These are phyloP conservation scores for Phyllosticta citriasiana DNA, from an alignment of 2,329 filamentous ascomycete genomes.

Conservation along the genomic window DNA sequence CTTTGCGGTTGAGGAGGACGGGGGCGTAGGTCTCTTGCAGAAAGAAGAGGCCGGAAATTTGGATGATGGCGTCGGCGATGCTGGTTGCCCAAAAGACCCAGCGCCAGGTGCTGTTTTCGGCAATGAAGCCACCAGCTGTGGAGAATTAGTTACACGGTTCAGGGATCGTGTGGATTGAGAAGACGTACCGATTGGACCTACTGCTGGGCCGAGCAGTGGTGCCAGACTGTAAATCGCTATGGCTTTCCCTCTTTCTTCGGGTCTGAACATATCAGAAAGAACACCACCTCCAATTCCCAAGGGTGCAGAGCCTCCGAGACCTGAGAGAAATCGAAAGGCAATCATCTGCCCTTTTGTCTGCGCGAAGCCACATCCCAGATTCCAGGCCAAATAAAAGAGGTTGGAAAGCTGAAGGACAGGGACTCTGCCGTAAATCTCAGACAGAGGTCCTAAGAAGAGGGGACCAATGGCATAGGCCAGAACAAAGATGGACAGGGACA, in stretches of 20 bases:
- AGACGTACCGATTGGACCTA: constrained; percentile 45
- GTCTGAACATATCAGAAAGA: constrained; percentile 46
- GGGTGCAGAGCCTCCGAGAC: constrained; percentile 29
- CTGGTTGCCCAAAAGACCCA: constrained; percentile 64
- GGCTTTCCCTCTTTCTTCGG: constrained; percentile 54
- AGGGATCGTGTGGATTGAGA: no score
- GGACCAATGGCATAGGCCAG: constrained; percentile 29
- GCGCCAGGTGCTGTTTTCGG: constrained; percentile 55
- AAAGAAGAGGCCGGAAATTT: constrained; percentile 51
- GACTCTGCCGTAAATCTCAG: constrained; percentile 26
- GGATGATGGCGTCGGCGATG: constrained; percentile 52
- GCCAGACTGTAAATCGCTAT: constrained; percentile 54
- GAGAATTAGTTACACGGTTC: no score
- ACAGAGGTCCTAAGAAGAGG: constrained; percentile 25
- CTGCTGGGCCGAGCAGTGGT: constrained; percentile 54
- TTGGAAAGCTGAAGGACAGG: constrained; percentile 25
- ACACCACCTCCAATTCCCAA: constrained; percentile 30
- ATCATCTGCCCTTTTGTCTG: constrained; percentile 25
- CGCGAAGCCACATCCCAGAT: constrained; percentile 31
- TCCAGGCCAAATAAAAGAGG: constrained; percentile 27
- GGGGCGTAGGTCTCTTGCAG: constrained; percentile 58
- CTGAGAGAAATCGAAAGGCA: constrained; percentile 28
- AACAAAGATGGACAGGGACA: constrained; percentile 28
- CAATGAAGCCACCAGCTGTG: constrained; percentile 51
- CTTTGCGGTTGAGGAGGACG: constrained; percentile 50